These are phyloP conservation scores for Begonia fuchsioides DNA, from an alignment of 306 rosid species.

Conservation along the genomic window DNA sequence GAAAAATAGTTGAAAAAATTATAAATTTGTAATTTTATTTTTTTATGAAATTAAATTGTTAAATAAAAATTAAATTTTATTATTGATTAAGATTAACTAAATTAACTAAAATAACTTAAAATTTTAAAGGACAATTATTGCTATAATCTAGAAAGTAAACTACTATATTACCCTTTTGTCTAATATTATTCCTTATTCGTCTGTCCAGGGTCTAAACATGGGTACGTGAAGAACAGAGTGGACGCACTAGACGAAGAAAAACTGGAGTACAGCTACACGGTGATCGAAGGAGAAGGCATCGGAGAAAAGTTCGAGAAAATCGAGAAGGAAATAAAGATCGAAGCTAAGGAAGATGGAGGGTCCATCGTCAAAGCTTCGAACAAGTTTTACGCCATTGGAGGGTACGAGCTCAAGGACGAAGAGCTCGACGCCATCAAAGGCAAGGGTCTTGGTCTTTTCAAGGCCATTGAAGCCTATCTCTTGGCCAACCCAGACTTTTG, in stretches of 20 bases:
- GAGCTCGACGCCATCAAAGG: constrained; percentile 11
- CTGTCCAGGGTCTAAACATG: constrained; percentile 15
- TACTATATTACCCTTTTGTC: no score
- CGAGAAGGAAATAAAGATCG: constrained; percentile 16
- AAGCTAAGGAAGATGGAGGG: constrained; percentile 20
- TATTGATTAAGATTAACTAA: no score
- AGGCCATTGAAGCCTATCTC: constrained; percentile 32
- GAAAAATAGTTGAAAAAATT: no score
- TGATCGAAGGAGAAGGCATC: constrained; percentile 29
- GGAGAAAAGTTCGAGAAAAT: constrained; percentile 26
- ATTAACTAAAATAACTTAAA: no score
- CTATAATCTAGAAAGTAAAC: no score
- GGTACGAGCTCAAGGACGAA: constrained; percentile 8
- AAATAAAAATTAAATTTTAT: no score
- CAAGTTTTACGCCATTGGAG: constrained; percentile 25
- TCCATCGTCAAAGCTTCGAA: constrained; percentile 20
- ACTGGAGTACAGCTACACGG: constrained; percentile 16
- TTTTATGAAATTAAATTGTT: no score
- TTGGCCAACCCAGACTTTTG: constrained; percentile 14
- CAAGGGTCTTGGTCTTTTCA: constrained; percentile 17
- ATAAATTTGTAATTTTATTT: no score
- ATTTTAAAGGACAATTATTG: no score
- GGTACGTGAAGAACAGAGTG: constrained; percentile 22
- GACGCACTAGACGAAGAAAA: constrained; percentile 23
- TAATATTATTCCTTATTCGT: neutral